Conservation (phyloP, 306 rosid genomes). For the Astragalus membranaceus region DNA sequence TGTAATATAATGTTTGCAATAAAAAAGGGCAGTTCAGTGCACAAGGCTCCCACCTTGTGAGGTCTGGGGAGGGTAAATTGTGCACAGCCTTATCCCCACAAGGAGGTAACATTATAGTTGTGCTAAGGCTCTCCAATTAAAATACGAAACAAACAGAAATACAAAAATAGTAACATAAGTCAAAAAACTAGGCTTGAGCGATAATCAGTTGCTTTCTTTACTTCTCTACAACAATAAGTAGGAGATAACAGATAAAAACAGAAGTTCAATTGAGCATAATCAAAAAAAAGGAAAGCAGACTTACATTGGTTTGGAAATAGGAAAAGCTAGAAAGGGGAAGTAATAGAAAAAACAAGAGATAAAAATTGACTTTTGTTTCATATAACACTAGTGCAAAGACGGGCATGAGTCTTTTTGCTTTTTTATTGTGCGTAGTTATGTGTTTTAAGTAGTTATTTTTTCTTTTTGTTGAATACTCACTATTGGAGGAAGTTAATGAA, state of each 20-base stretch:
- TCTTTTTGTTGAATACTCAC: too few species aligned
- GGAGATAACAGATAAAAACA: neutral
- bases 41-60: too few species aligned
- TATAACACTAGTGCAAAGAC: neutral
- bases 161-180: neutral
- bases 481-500: too few species aligned
- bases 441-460: too few species aligned
- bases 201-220: neutral
- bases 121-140: neutral
- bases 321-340: neutral
- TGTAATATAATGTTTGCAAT: neutral
- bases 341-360: neutral
- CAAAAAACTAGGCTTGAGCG: neutral
- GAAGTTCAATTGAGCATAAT: neutral
- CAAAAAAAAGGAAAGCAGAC: neutral
- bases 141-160: neutral
- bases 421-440: too few species aligned
- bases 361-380: neutral
- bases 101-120: too few species aligned
- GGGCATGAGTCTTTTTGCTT: too few species aligned
- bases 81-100: too few species aligned
- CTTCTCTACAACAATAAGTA: slow-evolving; percentile 2
- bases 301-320: neutral
- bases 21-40: too few species aligned
- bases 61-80: too few species aligned